phyloP scores from a whole-genome alignment of 2,329 filamentous ascomycete genomes.

The Calonectria ilicicola region DNA sequence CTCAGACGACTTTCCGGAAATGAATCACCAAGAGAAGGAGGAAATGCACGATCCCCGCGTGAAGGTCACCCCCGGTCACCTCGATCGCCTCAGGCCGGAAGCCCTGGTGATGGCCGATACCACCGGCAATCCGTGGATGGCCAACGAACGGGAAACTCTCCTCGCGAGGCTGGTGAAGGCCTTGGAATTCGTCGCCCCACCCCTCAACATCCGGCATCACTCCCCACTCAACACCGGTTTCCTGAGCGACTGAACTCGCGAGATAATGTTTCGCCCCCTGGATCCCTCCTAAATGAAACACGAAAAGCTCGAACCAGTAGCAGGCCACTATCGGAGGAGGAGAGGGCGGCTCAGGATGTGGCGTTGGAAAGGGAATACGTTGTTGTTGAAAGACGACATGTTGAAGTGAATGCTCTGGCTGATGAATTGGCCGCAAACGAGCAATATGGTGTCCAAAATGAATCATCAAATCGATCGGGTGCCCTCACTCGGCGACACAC shows the following conservation, averaged over 20 bases:
- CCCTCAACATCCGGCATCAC: conserved; percentile 61
- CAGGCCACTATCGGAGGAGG: conserved; percentile 64
- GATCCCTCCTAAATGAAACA: conserved; percentile 49
- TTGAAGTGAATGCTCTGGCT: conserved; percentile 97
- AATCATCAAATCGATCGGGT: conserved; percentile 66
- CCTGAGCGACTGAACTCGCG: conserved; percentile 36
- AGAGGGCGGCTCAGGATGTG: conserved; percentile 84
- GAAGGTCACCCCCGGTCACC: conserved; percentile 57
- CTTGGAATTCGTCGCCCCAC: conserved; percentile 64
- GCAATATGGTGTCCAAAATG: conserved; percentile 62
- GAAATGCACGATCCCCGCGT: conserved; percentile 54
- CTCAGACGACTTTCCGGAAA: conserved; percentile 53
- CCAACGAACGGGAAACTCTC: conserved; percentile 55
- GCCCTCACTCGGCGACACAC: conserved; percentile 81
- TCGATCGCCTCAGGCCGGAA: conserved; percentile 58
- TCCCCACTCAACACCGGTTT: conserved; percentile 56
- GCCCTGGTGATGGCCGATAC: conserved; percentile 53
- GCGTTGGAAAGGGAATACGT: conserved; percentile 96
- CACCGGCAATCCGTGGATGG: conserved; percentile 42
- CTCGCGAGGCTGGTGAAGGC: conserved; percentile 60
- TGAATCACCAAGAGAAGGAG: conserved; percentile 49
- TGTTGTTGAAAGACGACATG: conserved; percentile 91
- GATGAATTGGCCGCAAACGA: conserved; percentile 93
- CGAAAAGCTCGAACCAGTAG: conserved; percentile 44
- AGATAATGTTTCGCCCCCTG: conserved; percentile 41